Percentiles rank a stretch among this genome's conserved stretches.
phyloP scores from a whole-genome alignment of 148 eudicot species.

The Suaeda aralocaspica region DNA sequence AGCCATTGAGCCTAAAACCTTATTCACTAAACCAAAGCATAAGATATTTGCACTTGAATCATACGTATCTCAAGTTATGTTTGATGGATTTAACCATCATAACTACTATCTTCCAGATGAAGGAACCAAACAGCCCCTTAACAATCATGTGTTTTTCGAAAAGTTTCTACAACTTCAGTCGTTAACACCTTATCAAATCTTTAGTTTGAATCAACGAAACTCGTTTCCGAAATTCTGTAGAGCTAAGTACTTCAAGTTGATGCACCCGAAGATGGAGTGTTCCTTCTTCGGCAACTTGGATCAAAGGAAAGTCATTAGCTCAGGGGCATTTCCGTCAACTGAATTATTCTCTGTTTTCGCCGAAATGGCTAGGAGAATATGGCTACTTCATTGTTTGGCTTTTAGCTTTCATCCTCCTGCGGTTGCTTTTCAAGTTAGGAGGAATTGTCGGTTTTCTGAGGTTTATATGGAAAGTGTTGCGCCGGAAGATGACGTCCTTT shows the following conservation, averaged over 20 bases:
- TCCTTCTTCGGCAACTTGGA: constrained; percentile 74
- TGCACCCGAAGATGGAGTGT: constrained; percentile 92
- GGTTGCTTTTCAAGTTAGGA: constrained; percentile 56
- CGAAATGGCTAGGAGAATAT: constrained; percentile 70
- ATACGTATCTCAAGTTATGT: constrained; percentile 57
- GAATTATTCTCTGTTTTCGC: constrained; percentile 60
- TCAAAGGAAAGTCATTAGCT: constrained; percentile 59
- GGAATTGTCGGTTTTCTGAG: constrained; percentile 60
- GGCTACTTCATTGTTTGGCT: constrained; percentile 74
- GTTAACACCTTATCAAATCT: constrained; percentile 30
- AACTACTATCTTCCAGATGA: constrained; percentile 31
- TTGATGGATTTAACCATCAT: constrained; percentile 55
- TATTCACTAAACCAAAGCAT: constrained; percentile 40
- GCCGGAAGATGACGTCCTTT: constrained; percentile 23
- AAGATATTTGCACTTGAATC: constrained; percentile 61
- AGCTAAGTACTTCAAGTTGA: constrained; percentile 55
- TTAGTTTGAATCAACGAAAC: constrained; percentile 39
- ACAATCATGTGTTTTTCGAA: constrained; percentile 26
- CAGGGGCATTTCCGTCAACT: constrained; percentile 59
- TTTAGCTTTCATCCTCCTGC: constrained; percentile 53
- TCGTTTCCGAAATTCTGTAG: constrained; percentile 52
- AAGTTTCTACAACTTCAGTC: constrained; percentile 45
- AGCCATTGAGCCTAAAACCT: constrained; percentile 37
- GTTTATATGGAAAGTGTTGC: constrained; percentile 79
- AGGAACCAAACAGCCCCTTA: constrained; percentile 5